Conservation (phyloP, 768 basidiomycete genomes). For the Kwoniella heveanensis region DNA sequence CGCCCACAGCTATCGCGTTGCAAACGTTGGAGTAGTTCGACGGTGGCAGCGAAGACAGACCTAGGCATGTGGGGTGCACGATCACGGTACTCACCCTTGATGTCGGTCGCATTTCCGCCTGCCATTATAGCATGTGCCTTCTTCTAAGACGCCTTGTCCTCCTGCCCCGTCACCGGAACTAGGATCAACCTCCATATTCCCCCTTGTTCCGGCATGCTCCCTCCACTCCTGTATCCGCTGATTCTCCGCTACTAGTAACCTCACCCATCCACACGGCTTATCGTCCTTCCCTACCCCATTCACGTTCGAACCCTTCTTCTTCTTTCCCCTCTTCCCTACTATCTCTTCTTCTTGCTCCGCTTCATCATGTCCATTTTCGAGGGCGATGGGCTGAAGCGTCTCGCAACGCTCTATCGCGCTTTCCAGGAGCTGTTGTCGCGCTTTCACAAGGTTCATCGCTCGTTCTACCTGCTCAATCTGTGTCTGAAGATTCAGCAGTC, state of each 20-base stretch:
- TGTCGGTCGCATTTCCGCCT: conserved; percentile 42
- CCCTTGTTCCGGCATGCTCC: background rate
- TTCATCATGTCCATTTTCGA: background rate
- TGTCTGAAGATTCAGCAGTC: conserved; percentile 11
- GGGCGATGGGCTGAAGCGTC: background rate
- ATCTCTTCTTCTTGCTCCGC: conserved; percentile 12
- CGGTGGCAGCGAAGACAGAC: no score
- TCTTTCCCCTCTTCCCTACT: conserved; percentile 22
- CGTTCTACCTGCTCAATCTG: conserved; percentile 24
- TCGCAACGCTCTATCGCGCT: conserved; percentile 26
- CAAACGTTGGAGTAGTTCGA: no score
- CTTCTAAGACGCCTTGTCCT: background rate
- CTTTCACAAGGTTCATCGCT: conserved; percentile 22
- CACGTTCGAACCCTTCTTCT: conserved; percentile 6
- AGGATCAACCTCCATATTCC: background rate
- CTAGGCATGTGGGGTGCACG: no score
- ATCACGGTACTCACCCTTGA: conserved; percentile 28
- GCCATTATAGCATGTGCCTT: conserved; percentile 20
- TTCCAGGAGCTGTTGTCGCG: conserved; percentile 26
- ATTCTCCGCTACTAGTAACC: conserved; percentile 33
- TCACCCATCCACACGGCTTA: conserved; percentile 42
- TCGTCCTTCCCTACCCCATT: conserved; percentile 27
- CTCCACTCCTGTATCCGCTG: conserved; percentile 22
- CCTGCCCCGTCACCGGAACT: conserved; percentile 2
- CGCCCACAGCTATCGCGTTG: no score